Evolutionary conservation across 23 red algal genomes (phyloP), one percentile per base, ranked within the genome.

Genomic region (Chondrus crispus): DNA sequence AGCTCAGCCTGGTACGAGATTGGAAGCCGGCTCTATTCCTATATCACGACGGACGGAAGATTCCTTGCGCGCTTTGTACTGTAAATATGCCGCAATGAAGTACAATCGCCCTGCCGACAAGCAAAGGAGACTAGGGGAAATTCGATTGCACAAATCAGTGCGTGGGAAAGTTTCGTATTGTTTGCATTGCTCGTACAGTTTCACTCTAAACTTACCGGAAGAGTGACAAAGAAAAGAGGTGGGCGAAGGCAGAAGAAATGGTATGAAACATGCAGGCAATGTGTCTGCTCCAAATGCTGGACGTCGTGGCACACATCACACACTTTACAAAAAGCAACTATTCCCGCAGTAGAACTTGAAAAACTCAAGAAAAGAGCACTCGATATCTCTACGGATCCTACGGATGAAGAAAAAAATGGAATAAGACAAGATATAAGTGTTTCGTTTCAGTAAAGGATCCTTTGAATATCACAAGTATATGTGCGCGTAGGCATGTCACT

Each of bases 61-160:
- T 32, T 8, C 5, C 26, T 30, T 39, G 11, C 37, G 74, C 52
- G 46, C n/a, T 7, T 13, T 87, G 42, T 87, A 51, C 22, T 18
- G 18, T 4, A 58, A 39, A 26, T 18, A 85, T 85, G 4, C 49
- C 26, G 50, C 28, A 2, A 46, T 6, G 16, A 85, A 85, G 20
- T 85, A 85, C 8, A 85, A 85, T 41, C 35, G 81, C 2, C 41
- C 55, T n/a, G 55, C 49, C 2, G 55, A 85, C 18, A 85, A 26
- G 18, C 3, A 47, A 69, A 12, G 51, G 49, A 46, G 50, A 28
- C 9, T 85, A 6, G 22, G 36, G 2, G 19, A 81, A 11, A 37
- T 6, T 32, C 11, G 36, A 37, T 13, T 35, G 5, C 76, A 57
- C 55, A 8, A 51, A 3, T 53, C 22, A 8, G 76, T 81, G 1